Percentiles rank a stretch among this genome's conserved stretches.
phyloP scores from a whole-genome alignment of 2,329 filamentous ascomycete species.

The Dissoconium aciculare region DNA sequence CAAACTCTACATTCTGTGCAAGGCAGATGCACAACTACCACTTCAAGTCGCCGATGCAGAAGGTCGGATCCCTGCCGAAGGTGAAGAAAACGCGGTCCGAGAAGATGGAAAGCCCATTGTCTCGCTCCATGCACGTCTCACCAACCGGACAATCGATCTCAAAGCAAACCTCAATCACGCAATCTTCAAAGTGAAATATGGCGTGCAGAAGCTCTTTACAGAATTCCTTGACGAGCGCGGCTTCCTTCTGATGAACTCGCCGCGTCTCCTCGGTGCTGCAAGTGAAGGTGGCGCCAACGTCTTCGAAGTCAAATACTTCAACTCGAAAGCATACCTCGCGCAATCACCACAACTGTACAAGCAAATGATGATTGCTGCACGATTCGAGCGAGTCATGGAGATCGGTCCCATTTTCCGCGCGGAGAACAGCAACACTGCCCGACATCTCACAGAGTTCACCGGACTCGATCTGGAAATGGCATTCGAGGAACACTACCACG shows the following conservation, averaged over 20 bases:
- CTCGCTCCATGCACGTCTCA: conserved; percentile 66
- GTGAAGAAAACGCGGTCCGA: conserved; percentile 30
- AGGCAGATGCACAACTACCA: conserved; percentile 44
- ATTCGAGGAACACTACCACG: conserved; percentile 62
- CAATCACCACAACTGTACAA: conserved; percentile 80
- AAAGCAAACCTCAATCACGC: conserved; percentile 82
- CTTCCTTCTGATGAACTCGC: conserved; percentile 76
- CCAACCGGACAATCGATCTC: conserved; percentile 88
- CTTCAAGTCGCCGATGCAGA: conserved; percentile 43
- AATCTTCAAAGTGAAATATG: conserved; percentile 56
- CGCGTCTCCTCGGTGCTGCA: conserved; percentile 75
- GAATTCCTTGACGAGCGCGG: conserved; percentile 62
- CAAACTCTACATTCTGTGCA: conserved; percentile 65
- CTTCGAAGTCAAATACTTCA: conserved; percentile 82
- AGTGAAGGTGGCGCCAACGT: conserved; percentile 90
- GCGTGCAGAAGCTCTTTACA: conserved; percentile 54
- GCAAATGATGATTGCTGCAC: conserved; percentile 69
- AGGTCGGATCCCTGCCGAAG: conserved; percentile 33
- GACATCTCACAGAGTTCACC: conserved; percentile 79
- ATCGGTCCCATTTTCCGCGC: conserved; percentile 71
- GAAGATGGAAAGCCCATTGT: conserved; percentile 52
- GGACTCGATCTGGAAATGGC: conserved; percentile 86
- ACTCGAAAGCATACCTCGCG: conserved; percentile 62
- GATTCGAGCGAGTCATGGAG: conserved; percentile 62
- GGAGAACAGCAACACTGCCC: conserved; percentile 72